Percentiles rank a stretch among this genome's conserved stretches.
These are phyloP conservation scores for Ogataea angusta DNA, from an alignment of 805 yeast genomes.

Conservation along the genomic window DNA sequence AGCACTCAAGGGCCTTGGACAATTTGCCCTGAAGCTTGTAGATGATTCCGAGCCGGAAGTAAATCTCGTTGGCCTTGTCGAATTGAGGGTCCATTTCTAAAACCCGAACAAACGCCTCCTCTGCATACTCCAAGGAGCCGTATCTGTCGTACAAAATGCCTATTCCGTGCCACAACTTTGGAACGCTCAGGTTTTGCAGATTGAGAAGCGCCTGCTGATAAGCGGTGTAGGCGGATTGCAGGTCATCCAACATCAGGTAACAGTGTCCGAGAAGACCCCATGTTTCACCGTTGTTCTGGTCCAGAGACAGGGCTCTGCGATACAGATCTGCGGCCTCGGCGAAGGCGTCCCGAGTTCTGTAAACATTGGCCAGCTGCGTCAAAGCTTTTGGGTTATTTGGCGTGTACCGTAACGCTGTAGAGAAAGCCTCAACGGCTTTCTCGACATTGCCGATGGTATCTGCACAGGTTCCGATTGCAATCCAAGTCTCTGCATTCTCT, in stretches of 20 bases:
- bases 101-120: constrained; percentile 96
- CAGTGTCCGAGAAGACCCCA: constrained; percentile 98
- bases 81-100: constrained; percentile 93
- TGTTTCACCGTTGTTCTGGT: constrained; percentile 89
- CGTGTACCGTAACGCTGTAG: constrained; percentile 78
- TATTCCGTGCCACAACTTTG: constrained; percentile 97
- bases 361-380: constrained; percentile 82
- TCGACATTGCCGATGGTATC: constrained; percentile 87
- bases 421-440: constrained; percentile 84
- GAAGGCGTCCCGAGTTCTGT: constrained; percentile 84
- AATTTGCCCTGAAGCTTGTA: constrained; percentile 92
- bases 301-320: constrained; percentile 76
- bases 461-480: constrained; percentile 84
- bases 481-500: constrained; percentile 81
- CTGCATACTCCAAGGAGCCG: constrained; percentile 95
- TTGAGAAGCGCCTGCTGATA: constrained; percentile 94
- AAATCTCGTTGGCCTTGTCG: constrained; percentile 94
- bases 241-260: constrained; percentile 92
- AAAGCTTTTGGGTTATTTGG: constrained; percentile 85
- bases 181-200: constrained; percentile 89
- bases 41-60: constrained; percentile 92
- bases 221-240: constrained; percentile 92
- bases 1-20: constrained; percentile 87
- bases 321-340: constrained; percentile 93
- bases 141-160: constrained; percentile 95